Percentiles rank a stretch among this genome's conserved stretches.
Evolutionary conservation across 2,329 filamentous ascomycete genomes (phyloP).

Genomic region (Cladosporium velox): DNA sequence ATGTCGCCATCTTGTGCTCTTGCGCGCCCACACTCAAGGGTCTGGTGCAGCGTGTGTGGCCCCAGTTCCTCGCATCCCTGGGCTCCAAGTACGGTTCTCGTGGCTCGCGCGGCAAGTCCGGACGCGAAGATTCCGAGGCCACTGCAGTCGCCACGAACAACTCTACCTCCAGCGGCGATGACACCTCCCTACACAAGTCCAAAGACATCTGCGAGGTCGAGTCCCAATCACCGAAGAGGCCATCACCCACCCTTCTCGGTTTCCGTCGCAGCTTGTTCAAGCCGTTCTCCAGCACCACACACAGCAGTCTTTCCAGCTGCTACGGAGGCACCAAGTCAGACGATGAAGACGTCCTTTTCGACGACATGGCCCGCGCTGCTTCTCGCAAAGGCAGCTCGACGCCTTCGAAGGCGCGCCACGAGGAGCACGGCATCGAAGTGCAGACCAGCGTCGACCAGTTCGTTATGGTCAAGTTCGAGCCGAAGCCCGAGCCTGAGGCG

Average conservation of each 20-base stretch:
- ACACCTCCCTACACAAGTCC: constrained; percentile 8
- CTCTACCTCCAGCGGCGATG: not conserved
- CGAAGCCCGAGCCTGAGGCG: not conserved
- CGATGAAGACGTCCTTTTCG: constrained; percentile 15
- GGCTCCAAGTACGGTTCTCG: constrained; percentile 16
- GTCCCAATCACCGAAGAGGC: constrained; percentile 4
- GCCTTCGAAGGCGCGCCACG: not conserved
- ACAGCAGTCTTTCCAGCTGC: constrained; percentile 11
- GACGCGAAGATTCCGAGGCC: constrained; percentile 11
- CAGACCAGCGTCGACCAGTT: constrained; percentile 12
- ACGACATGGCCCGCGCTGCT: not conserved
- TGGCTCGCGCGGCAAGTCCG: constrained; percentile 16
- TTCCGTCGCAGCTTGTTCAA: constrained; percentile 19
- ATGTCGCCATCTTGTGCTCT: constrained; percentile 19
- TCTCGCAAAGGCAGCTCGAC: not conserved
- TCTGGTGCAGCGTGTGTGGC: constrained; percentile 24
- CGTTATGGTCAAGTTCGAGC: not conserved
- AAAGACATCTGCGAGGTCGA: constrained; percentile 14
- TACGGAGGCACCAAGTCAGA: constrained; percentile 7
- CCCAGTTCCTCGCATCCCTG: constrained; percentile 16
- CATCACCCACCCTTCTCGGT: constrained; percentile 7
- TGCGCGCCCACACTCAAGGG: constrained; percentile 16
- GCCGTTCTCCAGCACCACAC: constrained; percentile 8
- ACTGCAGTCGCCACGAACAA: constrained; percentile 9
- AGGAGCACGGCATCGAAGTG: constrained; percentile 7